A percentile compares a stretch with the other conserved stretches of the same genome.
Conservation (phyloP, 139 green algal genomes). For the Desmodesmus armatus region DNA sequence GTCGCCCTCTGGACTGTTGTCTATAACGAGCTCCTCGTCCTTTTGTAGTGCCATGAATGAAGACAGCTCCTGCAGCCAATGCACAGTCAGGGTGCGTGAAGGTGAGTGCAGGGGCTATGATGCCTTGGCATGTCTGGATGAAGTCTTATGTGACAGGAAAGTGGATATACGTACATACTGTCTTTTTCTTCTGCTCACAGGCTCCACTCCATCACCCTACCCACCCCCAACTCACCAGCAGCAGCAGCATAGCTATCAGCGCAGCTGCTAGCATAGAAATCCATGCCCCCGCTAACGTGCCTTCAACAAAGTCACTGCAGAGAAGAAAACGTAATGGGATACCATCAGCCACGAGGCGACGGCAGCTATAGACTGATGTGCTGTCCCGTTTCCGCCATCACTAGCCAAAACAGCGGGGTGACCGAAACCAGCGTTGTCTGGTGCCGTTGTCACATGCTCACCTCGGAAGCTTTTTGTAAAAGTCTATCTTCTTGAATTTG, state of each 20-base stretch:
- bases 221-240: slow-evolving; percentile 68
- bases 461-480: slow-evolving; percentile 13
- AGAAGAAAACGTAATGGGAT: neutral
- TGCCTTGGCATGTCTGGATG: neutral
- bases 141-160: neutral
- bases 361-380: neutral
- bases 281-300: slow-evolving; percentile 87
- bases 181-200: neutral
- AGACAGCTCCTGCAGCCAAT: slow-evolving; percentile 7
- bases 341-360: neutral
- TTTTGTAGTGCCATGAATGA: slow-evolving; percentile 56
- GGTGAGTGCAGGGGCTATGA: neutral
- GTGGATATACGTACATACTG: neutral
- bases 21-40: slow-evolving; percentile 85
- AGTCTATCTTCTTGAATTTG: neutral
- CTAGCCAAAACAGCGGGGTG: neutral
- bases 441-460: neutral
- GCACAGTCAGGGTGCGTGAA: neutral
- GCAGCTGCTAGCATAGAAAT: slow-evolving; percentile 90
- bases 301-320: slow-evolving; percentile 93
- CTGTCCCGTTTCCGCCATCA: neutral
- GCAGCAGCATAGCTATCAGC: slow-evolving; percentile 88
- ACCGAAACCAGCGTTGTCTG: neutral
- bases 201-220: too few species aligned
- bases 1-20: slow-evolving; percentile 87